Evolutionary conservation across 495 filamentous ascomycete species (phyloP), one percentile per base, ranked within the genome.

Genomic region (Neurospora sublineolata): DNA sequence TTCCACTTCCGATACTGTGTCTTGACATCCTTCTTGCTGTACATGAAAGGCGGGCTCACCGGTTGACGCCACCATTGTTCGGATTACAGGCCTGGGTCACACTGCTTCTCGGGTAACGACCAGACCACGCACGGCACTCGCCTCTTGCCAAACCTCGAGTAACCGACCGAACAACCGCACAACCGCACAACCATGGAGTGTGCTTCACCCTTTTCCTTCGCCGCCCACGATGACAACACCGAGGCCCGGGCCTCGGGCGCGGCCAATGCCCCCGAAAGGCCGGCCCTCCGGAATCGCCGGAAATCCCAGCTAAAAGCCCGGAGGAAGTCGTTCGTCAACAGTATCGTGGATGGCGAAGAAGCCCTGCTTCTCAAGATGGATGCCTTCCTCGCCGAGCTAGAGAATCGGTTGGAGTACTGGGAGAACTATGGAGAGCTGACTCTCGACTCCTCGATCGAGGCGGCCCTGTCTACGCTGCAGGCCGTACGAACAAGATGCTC

Each of bases 401-500:
- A 96, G 79, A 86, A 90, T 75, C 88, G 94, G 67, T 82, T 98
- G 33, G 93, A 94, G 76, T 92, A 92, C 84, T 88, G 97, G 60
- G 96, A 98, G 81, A 87, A 88, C 73, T 97, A 95, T 73, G 91
- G 92, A 44, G 93, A 95, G 72, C 80, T 92, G 42, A 92, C 90
- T 52, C 84, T 97, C 71, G 95, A 98, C 78, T 82, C 91, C 27
- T 90, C 92, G 71, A 89, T 98, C 68, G 87, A 88, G 41, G 86
- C 91, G 67, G 94, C 94, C 20, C 94, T 96, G 79, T 83, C 88
- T 6, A 95, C 94, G 0, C 82, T 99, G 16, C 91, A 94, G 76
- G 91, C 94, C 16, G 93, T 99, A 4, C 88, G 93, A 71, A 89
- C 91, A 73, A 89, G 92, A 73, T 99, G 95, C 79, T 93, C 92